Base-by-base conservation (phyloP, 345 rosid species). In the Dovyalis caffra region DNA sequence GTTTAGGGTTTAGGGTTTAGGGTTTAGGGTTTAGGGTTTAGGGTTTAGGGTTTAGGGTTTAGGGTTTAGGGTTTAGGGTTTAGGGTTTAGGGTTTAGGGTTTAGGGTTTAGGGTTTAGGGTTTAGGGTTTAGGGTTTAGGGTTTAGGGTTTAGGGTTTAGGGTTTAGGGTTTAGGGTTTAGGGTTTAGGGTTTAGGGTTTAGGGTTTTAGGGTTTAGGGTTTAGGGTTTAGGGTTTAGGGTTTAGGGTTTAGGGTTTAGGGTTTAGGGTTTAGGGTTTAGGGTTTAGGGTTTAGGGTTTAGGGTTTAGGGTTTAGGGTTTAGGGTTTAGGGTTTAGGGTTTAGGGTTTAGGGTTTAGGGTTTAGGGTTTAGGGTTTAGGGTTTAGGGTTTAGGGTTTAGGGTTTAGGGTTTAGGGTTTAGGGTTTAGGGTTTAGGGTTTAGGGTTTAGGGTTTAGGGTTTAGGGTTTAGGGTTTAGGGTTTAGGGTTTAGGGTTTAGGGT, bases 121-220 rank as follows among this genome's bases (percentile, higher is more conserved):
- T 53, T 69, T 68, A 15, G 63, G 74, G 68, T 38, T 68, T 60
- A 18, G 63, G 79, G 73, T 58, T 76, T 68, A 37, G 62, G 79
- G 73, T 61, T 70, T 62, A 20, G 64, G 74, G 68, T 61, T 62
- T 45, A 8, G 53, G 79, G 68, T 49, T 71, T 35, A 8, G n/a
- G n/a, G 64, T 74, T 37, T 45, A 70, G 20, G 66, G 83, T 76
- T 72, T 78, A 64, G 43, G 70, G 82, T 68, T 77, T 74, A 70
- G 63, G 82, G 81, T 79, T 78, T 74, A 70, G 43, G 77, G 82
- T 82, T 82, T 82, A 66, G 61, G 85, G 82, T 79, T 82, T 82
- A 70, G 60, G 77, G 82, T 74, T n/a, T n/a, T n/a, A n/a, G n/a
- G 79, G 75, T n/a, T 81, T 77, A 61, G 60, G 81, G 81, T 34